These are phyloP conservation scores for Fusarium falciforme DNA, from an alignment of 2,329 filamentous ascomycete species.

Conservation along the genomic window DNA sequence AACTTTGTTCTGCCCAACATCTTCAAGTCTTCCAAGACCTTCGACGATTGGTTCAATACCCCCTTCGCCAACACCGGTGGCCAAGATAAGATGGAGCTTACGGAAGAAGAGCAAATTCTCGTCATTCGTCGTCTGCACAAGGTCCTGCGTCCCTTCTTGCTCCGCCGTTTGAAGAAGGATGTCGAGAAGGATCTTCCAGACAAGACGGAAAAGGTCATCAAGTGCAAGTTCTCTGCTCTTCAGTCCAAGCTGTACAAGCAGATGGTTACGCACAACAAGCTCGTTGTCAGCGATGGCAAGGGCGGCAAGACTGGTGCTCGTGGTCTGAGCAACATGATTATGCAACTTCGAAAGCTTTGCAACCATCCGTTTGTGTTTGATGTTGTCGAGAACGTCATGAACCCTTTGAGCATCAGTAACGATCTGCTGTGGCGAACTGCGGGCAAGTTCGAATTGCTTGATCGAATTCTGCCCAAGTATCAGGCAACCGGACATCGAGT, in stretches of 20 bases:
- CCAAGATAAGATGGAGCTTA: conserved; percentile 98
- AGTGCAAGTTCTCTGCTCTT: conserved; percentile 96
- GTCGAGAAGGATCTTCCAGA: conserved; percentile 98
- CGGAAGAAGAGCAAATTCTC: conserved; percentile 98
- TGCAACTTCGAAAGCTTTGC: conserved; percentile 98
- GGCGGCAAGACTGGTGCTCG: conserved; percentile 94
- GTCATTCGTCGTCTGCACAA: conserved; percentile 99
- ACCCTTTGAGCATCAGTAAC: conserved; percentile 87
- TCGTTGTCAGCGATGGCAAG: conserved; percentile 94
- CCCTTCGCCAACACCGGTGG: conserved; percentile 98
- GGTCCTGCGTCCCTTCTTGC: conserved; percentile 94
- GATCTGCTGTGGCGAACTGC: conserved; percentile 95
- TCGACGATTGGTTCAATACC: conserved; percentile 99
- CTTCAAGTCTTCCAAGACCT: conserved; percentile 98
- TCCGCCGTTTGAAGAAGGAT: conserved; percentile 98
- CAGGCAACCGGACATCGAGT: conserved; percentile 91
- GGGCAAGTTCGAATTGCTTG: conserved; percentile 96
- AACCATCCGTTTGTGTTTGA: conserved; percentile 99
- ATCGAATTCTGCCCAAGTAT: conserved; percentile 94
- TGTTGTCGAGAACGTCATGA: conserved; percentile 98
- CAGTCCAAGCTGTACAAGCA: conserved; percentile 97
- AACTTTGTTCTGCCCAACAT: conserved; percentile 99
- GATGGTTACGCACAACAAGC: conserved; percentile 94
- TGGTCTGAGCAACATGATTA: conserved; percentile 99
- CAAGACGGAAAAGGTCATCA: conserved; percentile 99